phyloP scores from a whole-genome alignment of 148 eudicot species.

The Amaranthus palmeri region DNA sequence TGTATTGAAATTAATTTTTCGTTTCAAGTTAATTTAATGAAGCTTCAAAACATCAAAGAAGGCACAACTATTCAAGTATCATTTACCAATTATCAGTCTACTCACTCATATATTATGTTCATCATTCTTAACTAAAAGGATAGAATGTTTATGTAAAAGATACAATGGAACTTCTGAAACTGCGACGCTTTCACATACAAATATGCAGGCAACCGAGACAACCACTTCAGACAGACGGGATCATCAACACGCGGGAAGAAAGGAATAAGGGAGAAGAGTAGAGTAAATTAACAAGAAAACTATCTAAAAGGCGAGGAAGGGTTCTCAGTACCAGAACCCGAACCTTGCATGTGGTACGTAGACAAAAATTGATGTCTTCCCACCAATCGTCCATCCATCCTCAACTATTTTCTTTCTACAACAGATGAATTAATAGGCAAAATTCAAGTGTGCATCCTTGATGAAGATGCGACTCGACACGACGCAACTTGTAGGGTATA shows the following conservation, averaged over 20 bases:
- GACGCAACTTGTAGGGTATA: slow-evolving; percentile 1
- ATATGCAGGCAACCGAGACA: slow-evolving; percentile 12
- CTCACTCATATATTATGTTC: slow-evolving; percentile 5
- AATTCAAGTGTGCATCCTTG: slow-evolving; percentile 16
- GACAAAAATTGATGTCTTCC: slow-evolving; percentile 18
- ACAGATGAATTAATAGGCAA: slow-evolving; percentile 2
- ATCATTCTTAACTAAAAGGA: slow-evolving; percentile 5
- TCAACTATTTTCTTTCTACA: background rate
- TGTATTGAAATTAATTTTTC: too few species aligned
- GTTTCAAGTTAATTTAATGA: too few species aligned
- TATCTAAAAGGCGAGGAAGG: background rate
- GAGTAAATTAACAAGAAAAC: background rate
- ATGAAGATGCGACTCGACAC: background rate
- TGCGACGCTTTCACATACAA: slow-evolving; percentile 11
- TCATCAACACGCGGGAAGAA: background rate
- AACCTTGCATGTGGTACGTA: slow-evolving; percentile 16
- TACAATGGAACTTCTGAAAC: slow-evolving; percentile 18
- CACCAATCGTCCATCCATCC: slow-evolving; percentile 1
- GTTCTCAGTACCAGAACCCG: background rate
- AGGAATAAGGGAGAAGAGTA: background rate
- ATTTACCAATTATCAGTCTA: slow-evolving; percentile 15
- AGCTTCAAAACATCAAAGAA: too few species aligned
- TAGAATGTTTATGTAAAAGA: background rate
- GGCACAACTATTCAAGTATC: slow-evolving; percentile 12
- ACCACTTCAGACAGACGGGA: slow-evolving; percentile 14